Percentiles rank a stretch among this genome's conserved stretches.
These are phyloP conservation scores for Solanum sejunctum DNA, from an alignment of 257 asterid species.

Conservation along the genomic window DNA sequence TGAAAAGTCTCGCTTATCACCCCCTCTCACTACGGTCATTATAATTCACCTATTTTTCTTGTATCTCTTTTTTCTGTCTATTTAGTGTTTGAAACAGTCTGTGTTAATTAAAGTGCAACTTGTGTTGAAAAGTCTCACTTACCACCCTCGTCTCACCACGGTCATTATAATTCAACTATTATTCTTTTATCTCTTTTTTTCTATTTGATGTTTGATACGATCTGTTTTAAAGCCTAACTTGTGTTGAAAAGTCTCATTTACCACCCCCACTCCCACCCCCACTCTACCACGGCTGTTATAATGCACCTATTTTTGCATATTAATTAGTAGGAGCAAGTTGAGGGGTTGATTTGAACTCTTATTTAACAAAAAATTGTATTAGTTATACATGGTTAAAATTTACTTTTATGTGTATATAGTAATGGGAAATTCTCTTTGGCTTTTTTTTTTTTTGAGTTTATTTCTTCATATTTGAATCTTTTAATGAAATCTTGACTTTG, in stretches of 20 bases:
- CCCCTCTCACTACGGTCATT: not conserved
- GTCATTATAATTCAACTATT: too few species aligned
- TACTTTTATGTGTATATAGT: not conserved
- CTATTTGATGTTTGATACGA: too few species aligned
- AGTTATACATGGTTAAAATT: not conserved
- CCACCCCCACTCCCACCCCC: too few species aligned
- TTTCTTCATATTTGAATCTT: not conserved
- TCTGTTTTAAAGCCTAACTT: too few species aligned
- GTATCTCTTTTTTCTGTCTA: not conserved
- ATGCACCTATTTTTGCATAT: not conserved
- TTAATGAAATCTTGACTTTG: too few species aligned
- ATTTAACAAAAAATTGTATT: not conserved
- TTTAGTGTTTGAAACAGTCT: too few species aligned
- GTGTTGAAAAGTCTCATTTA: too few species aligned
- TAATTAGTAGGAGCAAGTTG: not conserved
- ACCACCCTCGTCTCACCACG: too few species aligned
- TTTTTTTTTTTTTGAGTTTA: not conserved
- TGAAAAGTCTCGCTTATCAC: not conserved
- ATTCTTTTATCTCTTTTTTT: too few species aligned
- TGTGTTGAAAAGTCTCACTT: too few species aligned
- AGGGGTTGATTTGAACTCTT: not conserved
- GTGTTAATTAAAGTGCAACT: too few species aligned
- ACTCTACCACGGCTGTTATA: too few species aligned
- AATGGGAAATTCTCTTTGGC: not conserved
- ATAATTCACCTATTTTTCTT: not conserved